A percentile compares a stretch with the other conserved stretches of the same genome.
Conservation (phyloP, 129 eudicot species). For the Pittosporum tobira region DNA sequence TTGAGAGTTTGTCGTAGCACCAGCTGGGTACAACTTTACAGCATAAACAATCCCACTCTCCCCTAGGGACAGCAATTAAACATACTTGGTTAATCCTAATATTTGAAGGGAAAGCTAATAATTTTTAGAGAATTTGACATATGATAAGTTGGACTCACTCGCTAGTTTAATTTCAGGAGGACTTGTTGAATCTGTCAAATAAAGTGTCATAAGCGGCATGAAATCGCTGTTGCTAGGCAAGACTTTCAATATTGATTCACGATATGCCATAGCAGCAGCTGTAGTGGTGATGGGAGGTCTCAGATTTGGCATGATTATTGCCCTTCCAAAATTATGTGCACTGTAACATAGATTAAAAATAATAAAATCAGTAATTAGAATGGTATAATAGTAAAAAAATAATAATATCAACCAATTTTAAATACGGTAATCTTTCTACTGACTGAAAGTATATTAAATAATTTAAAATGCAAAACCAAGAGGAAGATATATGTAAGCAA, state of each 20-base stretch:
- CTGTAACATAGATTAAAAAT: conserved; percentile 30
- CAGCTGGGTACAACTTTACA: conserved; percentile 97
- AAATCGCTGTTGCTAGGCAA: conserved; percentile 54
- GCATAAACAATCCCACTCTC: conserved; percentile 86
- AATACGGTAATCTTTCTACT: too few species aligned
- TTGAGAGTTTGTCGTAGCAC: conserved; percentile 99
- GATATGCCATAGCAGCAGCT: conserved; percentile 64
- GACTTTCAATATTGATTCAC: conserved; percentile 55
- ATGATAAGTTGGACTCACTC: conserved; percentile 42
- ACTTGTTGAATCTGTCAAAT: conserved; percentile 77
- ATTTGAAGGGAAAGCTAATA: background rate
- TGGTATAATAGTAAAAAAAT: too few species aligned
- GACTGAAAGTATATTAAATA: too few species aligned
- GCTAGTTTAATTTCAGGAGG: conserved; percentile 88
- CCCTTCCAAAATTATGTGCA: conserved; percentile 77
- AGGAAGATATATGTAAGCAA: background rate
- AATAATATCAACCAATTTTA: too few species aligned
- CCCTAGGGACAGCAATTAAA: conserved; percentile 41
- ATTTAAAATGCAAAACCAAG: background rate
- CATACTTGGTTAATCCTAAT: background rate
- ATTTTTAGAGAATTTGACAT: background rate
- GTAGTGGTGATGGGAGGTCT: conserved; percentile 88
- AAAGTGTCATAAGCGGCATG: conserved; percentile 90
- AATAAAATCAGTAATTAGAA: conserved; percentile 4
- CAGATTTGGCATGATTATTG: conserved; percentile 92